These are phyloP conservation scores for Sporobolomyces pararoseus DNA, from an alignment of 768 basidiomycete genomes.

Conservation along the genomic window DNA sequence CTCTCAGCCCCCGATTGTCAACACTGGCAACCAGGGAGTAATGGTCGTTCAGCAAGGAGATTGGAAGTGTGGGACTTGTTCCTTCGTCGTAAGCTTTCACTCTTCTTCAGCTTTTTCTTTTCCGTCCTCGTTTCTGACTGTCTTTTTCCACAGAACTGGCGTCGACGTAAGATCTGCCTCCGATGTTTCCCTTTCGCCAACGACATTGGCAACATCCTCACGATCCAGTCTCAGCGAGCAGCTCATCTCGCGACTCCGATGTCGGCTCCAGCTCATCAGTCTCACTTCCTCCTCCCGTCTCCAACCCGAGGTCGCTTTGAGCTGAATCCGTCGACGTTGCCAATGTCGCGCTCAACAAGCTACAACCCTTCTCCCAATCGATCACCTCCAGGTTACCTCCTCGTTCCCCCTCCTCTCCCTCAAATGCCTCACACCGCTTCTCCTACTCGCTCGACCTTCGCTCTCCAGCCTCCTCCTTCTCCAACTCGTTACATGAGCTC, in stretches of 20 bases:
- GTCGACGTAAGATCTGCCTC: slow-evolving; percentile 38
- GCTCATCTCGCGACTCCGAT: slow-evolving; percentile 19
- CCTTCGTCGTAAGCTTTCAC: slow-evolving; percentile 14
- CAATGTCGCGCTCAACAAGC: slow-evolving; percentile 7
- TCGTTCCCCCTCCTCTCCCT: slow-evolving; percentile 1
- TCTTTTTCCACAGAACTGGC: slow-evolving; percentile 31
- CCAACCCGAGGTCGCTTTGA: slow-evolving; percentile 4
- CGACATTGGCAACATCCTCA: slow-evolving; percentile 39
- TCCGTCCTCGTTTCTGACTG: not conserved
- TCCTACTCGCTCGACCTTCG: slow-evolving; percentile 13
- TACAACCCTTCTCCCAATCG: slow-evolving; percentile 1
- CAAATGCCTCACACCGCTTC: slow-evolving; percentile 8
- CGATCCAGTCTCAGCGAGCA: slow-evolving; percentile 37
- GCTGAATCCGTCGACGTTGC: not conserved
- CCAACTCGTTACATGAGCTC: slow-evolving; percentile 1
- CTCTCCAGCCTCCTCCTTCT: not conserved
- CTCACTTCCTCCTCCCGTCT: slow-evolving; percentile 4
- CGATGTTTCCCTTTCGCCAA: slow-evolving; percentile 40
- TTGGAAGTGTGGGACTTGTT: slow-evolving; percentile 36
- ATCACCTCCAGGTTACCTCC: not conserved
- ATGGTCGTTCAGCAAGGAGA: slow-evolving; percentile 40
- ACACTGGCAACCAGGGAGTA: slow-evolving; percentile 35
- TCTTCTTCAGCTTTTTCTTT: not conserved
- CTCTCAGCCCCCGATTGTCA: slow-evolving; percentile 28
- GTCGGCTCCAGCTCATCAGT: slow-evolving; percentile 9